These are phyloP conservation scores for Aureobasidium pullulans DNA, from an alignment of 2,329 filamentous ascomycete species.

Conservation along the genomic window DNA sequence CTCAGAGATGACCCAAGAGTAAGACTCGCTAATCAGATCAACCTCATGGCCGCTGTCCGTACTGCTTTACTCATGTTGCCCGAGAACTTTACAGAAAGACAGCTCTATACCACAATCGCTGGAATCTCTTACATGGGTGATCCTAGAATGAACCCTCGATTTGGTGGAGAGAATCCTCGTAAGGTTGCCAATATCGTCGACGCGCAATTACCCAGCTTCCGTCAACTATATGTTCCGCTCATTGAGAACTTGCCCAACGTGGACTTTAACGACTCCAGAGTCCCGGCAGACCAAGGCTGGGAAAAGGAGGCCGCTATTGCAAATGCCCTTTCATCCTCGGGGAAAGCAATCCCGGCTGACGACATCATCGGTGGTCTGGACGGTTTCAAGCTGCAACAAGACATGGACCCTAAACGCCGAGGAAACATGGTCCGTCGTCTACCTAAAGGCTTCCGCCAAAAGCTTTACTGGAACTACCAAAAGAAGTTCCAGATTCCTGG, in stretches of 20 bases:
- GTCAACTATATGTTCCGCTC: slow-evolving; percentile 80
- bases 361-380: slow-evolving; percentile 42
- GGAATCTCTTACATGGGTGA: slow-evolving; percentile 92
- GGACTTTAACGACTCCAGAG: slow-evolving; percentile 60
- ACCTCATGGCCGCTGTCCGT: slow-evolving; percentile 83
- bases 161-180: slow-evolving; percentile 81
- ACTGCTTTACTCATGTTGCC: slow-evolving; percentile 84
- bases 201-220: slow-evolving; percentile 85
- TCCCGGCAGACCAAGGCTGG: slow-evolving; percentile 37
- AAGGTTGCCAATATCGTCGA: slow-evolving; percentile 94
- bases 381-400: slow-evolving; percentile 68
- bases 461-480: slow-evolving; percentile 92
- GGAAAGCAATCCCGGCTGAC: slow-evolving; percentile 44
- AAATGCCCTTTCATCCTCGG: slow-evolving; percentile 27
- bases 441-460: slow-evolving; percentile 76
- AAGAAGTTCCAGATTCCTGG: slow-evolving; percentile 80
- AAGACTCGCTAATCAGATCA: slow-evolving; percentile 90
- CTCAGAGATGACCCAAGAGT: slow-evolving; percentile 88
- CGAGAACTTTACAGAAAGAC: slow-evolving; percentile 71
- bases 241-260: slow-evolving; percentile 88
- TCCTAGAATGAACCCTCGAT: slow-evolving; percentile 68
- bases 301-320: slow-evolving; percentile 27
- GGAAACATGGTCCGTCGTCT: slow-evolving; percentile 95
- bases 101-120: slow-evolving; percentile 86
- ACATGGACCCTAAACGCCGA: slow-evolving; percentile 85